Evolutionary conservation across 2,329 filamentous ascomycete genomes (phyloP).

Genomic region (Juglanconis juglandina): DNA sequence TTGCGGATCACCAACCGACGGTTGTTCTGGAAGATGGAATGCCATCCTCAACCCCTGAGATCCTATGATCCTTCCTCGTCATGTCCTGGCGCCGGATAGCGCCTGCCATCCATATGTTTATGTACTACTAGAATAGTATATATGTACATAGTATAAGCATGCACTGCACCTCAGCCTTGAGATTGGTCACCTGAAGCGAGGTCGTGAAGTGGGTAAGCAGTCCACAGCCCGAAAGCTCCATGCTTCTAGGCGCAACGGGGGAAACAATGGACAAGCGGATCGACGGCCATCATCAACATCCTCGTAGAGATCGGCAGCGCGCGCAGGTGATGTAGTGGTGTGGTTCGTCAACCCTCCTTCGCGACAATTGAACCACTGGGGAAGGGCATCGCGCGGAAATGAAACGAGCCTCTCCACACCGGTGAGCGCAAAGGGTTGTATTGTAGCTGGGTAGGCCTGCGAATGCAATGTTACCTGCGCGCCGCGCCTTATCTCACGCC

Average conservation of each 20-base stretch:
- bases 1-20: background rate
- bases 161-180: no score
- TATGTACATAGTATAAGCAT: no score
- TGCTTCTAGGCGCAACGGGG: no score
- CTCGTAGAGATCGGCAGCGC: no score
- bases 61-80: background rate
- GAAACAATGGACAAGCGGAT: no score
- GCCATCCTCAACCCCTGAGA: no score
- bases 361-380: background rate
- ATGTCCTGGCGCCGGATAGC: background rate
- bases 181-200: no score
- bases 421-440: conserved; percentile 10
- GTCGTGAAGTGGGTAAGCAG: no score
- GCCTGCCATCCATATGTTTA: background rate
- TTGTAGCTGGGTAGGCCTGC: background rate
- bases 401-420: conserved; percentile 17
- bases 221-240: no score
- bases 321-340: no score
- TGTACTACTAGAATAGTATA: background rate
- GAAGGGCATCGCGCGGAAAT: conserved; percentile 6
- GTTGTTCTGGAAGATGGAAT: background rate
- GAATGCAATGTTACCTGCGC: conserved; percentile 11
- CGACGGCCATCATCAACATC: no score
- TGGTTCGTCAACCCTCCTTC: no score
- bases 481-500: background rate